Conservation (phyloP, 2,329 filamentous ascomycete genomes). For the Diaporthe batatas region DNA sequence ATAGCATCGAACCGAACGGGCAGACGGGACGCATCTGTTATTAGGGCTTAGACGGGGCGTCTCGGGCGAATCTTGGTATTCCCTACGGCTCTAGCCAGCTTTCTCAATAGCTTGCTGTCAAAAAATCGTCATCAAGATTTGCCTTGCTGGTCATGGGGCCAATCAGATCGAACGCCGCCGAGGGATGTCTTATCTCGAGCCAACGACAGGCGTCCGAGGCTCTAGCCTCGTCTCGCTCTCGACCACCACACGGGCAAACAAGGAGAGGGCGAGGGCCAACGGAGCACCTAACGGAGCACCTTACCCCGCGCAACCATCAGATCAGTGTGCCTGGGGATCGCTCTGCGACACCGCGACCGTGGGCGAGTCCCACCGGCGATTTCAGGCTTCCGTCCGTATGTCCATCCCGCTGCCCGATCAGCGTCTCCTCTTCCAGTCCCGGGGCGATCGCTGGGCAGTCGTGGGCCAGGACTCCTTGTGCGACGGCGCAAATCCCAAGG, state of each 20-base stretch:
- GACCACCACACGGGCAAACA: constrained; percentile 18
- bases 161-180: constrained; percentile 33
- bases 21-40: neutral
- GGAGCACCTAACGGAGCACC: constrained; percentile 6
- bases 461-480: neutral
- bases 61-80: constrained; percentile 21
- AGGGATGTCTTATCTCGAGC: constrained; percentile 38
- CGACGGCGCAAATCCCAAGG: constrained; percentile 17
- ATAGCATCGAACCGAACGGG: neutral
- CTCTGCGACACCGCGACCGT: constrained; percentile 1
- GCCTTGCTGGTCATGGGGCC: constrained; percentile 13
- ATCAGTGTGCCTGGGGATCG: constrained; percentile 10
- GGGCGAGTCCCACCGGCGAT: neutral
- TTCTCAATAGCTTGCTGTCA: constrained; percentile 35
- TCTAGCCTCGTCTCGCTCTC: constrained; percentile 37
- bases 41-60: neutral
- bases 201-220: constrained; percentile 37
- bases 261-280: constrained; percentile 4
- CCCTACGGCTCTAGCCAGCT: neutral
- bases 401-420: constrained; percentile 14
- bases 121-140: constrained; percentile 39
- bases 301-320: constrained; percentile 3
- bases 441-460: neutral
- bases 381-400: neutral
- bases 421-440: neutral